phyloP scores from a whole-genome alignment of 2,329 filamentous ascomycete species.

The Dactylellina leptospora region DNA sequence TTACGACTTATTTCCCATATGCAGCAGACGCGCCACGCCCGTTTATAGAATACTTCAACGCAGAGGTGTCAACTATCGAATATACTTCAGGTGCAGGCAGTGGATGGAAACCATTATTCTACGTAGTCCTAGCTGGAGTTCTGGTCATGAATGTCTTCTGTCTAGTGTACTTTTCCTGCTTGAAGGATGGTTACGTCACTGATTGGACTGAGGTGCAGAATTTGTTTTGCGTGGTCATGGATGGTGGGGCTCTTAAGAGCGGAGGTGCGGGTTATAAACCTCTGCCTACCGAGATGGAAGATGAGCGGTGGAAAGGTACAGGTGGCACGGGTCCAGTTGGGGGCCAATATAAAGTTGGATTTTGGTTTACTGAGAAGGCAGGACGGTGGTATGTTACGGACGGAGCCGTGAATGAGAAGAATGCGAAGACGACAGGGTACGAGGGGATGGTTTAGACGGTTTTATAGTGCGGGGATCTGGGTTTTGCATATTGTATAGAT shows the following conservation, averaged over 20 bases:
- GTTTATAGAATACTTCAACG: slow-evolving; percentile 69
- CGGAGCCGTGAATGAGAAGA: slow-evolving; percentile 2
- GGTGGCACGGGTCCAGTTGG: slow-evolving; percentile 43
- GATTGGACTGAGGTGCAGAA: slow-evolving; percentile 83
- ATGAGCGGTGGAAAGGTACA: slow-evolving; percentile 34
- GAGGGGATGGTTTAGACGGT: slow-evolving; percentile 15
- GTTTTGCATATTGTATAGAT: not conserved
- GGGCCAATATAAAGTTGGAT: slow-evolving; percentile 47
- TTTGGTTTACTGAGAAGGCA: slow-evolving; percentile 44
- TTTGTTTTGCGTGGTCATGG: slow-evolving; percentile 65
- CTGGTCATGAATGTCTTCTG: slow-evolving; percentile 74
- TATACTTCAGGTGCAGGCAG: slow-evolving; percentile 74
- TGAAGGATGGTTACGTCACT: slow-evolving; percentile 71
- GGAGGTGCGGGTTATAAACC: not conserved
- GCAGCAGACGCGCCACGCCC: slow-evolving; percentile 56
- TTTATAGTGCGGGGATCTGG: too few relatives aligned
- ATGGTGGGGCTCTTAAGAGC: slow-evolving; percentile 30
- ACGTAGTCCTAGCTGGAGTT: slow-evolving; percentile 71
- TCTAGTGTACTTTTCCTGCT: slow-evolving; percentile 69
- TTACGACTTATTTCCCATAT: slow-evolving; percentile 68
- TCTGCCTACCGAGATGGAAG: not conserved
- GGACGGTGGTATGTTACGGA: slow-evolving; percentile 51
- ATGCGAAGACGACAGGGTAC: slow-evolving; percentile 17
- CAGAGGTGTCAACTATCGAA: slow-evolving; percentile 70
- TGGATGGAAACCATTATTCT: slow-evolving; percentile 73